These are phyloP conservation scores for Irpex sp. DNA, from an alignment of 1,284 basidiomycete species.

Conservation along the genomic window DNA sequence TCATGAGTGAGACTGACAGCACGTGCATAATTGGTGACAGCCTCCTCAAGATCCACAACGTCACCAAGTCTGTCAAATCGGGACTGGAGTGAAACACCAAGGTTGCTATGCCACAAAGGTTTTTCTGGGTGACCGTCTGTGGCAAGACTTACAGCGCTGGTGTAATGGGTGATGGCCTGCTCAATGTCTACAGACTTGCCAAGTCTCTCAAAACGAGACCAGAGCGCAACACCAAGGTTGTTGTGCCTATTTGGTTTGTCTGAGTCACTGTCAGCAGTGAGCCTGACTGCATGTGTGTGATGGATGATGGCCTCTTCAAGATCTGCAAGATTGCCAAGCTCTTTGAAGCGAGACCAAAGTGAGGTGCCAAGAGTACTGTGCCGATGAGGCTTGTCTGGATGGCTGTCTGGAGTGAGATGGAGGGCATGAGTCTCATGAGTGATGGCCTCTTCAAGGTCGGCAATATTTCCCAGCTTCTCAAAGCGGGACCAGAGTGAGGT, in stretches of 20 bases:
- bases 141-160: neutral
- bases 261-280: neutral
- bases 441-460: neutral
- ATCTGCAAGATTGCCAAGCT: neutral
- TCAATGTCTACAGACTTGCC: no score
- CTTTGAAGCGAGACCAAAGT: neutral
- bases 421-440: neutral
- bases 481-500: neutral
- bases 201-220: no score
- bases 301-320: neutral
- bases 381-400: neutral
- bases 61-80: neutral
- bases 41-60: neutral
- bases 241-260: neutral
- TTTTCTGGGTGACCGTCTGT: neutral
- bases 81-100: neutral
- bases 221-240: no score
- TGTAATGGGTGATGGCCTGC: neutral
- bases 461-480: neutral
- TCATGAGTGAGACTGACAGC: neutral
- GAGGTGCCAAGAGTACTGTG: neutral
- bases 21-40: neutral
- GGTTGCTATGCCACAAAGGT: neutral
- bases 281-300: neutral
- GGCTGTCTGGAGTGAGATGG: neutral